Evolutionary conservation across 805 yeast genomes (phyloP).

Genomic region (Metschnikowia proteae): DNA sequence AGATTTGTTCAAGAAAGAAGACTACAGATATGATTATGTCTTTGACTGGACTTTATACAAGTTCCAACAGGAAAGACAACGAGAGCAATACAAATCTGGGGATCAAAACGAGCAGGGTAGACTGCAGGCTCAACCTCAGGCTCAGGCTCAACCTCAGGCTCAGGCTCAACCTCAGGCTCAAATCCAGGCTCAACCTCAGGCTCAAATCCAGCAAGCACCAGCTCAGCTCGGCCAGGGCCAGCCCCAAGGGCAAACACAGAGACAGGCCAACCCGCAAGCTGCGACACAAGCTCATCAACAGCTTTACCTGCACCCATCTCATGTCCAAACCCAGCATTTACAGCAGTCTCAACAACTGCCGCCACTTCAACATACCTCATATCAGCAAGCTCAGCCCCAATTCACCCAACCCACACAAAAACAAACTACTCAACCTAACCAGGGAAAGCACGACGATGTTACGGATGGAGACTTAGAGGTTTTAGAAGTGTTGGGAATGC

Average conservation of each 20-base stretch:
- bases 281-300: conserved; percentile 10
- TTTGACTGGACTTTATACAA: conserved; percentile 96
- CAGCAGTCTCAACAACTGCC: conserved; percentile 8
- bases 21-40: conserved; percentile 87
- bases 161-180: no score
- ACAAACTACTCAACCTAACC: not conserved
- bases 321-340: conserved; percentile 11
- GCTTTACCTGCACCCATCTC: conserved; percentile 10
- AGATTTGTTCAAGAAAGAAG: conserved; percentile 82
- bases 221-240: not conserved
- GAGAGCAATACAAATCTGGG: conserved; percentile 37
- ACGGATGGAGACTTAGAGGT: conserved; percentile 1
- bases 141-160: no score
- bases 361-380: conserved; percentile 13
- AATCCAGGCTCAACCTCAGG: no score
- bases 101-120: conserved; percentile 22
- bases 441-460: not conserved
- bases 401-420: not conserved
- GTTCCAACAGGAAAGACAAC: conserved; percentile 58
- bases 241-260: not conserved
- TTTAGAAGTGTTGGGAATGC: conserved; percentile 1
- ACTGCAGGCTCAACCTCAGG: not conserved
- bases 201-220: conserved; percentile 9
- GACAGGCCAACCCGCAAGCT: conserved; percentile 3
- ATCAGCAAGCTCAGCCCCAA: conserved; percentile 6